phyloP scores from a whole-genome alignment of 805 yeast species.

The Candida cerambycidarum region DNA sequence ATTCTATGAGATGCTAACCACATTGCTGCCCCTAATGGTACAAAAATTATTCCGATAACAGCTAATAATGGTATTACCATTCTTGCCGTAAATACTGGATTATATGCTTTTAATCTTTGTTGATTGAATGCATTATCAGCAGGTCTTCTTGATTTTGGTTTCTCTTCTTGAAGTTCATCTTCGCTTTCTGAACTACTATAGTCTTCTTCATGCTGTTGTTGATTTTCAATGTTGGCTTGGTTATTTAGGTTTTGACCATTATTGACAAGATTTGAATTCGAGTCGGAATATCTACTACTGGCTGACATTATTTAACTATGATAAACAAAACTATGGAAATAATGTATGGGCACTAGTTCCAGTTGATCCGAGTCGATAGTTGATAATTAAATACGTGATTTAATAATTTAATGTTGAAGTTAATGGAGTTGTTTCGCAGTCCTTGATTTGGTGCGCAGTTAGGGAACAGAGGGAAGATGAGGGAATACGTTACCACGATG shows the following conservation, averaged over 20 bases:
- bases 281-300: constrained; percentile 9
- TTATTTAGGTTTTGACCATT: not conserved
- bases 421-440: constrained; percentile 2
- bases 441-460: not conserved
- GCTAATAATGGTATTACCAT: constrained; percentile 43
- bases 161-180: constrained; percentile 39
- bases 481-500: no score
- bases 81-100: constrained; percentile 44
- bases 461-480: no score
- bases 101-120: constrained; percentile 52
- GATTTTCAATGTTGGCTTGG: not conserved
- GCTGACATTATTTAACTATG: constrained; percentile 1
- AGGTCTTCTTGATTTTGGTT: constrained; percentile 60
- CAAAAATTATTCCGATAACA: constrained; percentile 38
- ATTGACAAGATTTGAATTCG: not conserved
- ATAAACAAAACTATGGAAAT: not conserved
- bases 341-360: not conserved
- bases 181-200: constrained; percentile 25
- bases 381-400: not conserved
- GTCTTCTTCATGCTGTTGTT: not conserved
- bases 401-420: not conserved
- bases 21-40: constrained; percentile 48
- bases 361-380: not conserved
- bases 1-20: constrained; percentile 42
- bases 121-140: constrained; percentile 59